Evolutionary conservation across 768 basidiomycete genomes (phyloP), one percentile per base, ranked within the genome.

Genomic region (Tricholoma matsutake): DNA sequence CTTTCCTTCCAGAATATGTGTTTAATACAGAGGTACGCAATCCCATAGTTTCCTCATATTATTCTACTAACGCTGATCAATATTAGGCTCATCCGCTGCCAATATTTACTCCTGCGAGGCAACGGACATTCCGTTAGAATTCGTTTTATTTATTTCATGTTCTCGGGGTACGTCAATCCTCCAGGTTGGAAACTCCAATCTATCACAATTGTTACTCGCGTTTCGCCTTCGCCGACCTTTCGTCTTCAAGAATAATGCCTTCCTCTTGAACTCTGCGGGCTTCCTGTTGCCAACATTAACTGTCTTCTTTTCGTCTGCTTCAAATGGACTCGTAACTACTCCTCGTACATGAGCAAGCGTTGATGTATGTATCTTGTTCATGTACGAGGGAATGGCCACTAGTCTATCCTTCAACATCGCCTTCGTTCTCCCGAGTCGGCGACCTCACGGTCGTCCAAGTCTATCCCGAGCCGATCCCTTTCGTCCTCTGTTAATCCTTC

Each of bases 71-170:
- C 11, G 1, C 5, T 31, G 13, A 7, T 45, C 11, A 6, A 22
- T 59, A n/a, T 13, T 16, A 59, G 58, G 58, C 58, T 37, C 58
- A 59, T 53, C 58, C 58, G 6, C 14, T 59, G 28, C 58, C 58
- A 41, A 59, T 59, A 59, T 59, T 59, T 14, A 53, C 25, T 1
- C 58, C 49, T 3, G 49, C 6, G 16, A 52, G 5, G 10, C 29
- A 37, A 22, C 37, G 28, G 16, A 8, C 55, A 28, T 43, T 39
- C 39, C 1, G 32, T 52, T 52, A n/a, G 45, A 47, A 14, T 49
- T 6, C 7, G 18, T 4, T 37, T 49, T 29, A 5, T 11, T 49
- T 22, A 51, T 16, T 25, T 56, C 39, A 6, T 41, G 29, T 41
- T 56, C 39, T 25, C 14, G 13, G 34, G 37, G n/a, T 35, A 43